Conservation (phyloP, 2,329 filamentous ascomycete species). For the Talaromyces sp. region DNA sequence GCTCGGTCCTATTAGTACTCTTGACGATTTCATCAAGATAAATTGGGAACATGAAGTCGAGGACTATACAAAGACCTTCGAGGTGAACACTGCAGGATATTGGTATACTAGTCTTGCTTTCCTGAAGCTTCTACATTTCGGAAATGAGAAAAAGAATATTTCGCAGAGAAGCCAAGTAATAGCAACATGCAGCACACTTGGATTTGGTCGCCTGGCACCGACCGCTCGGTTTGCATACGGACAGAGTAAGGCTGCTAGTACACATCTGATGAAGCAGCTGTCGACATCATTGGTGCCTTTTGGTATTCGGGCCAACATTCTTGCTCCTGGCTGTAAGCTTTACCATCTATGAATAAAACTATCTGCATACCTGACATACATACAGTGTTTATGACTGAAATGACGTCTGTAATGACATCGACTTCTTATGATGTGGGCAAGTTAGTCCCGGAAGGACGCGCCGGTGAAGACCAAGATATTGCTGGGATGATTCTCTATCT, state of each 20-base stretch:
- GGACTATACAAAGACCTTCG: constrained; percentile 24
- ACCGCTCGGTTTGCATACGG: constrained; percentile 21
- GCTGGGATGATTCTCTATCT: constrained; percentile 52
- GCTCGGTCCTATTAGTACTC: constrained; percentile 30
- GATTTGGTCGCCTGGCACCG: constrained; percentile 24
- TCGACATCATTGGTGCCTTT: constrained; percentile 18
- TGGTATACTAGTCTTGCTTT: constrained; percentile 35
- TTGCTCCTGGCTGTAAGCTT: constrained; percentile 24
- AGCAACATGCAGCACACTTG: constrained; percentile 22
- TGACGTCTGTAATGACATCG: constrained; percentile 9
- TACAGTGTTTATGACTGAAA: constrained; percentile 12
- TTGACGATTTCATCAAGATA: constrained; percentile 29
- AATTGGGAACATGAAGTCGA: constrained; percentile 29
- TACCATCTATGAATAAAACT: constrained; percentile 8
- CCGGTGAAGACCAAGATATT: constrained; percentile 45
- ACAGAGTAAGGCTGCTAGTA: constrained; percentile 25
- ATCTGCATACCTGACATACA: background rate
- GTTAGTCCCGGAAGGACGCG: background rate
- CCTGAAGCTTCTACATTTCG: constrained; percentile 33
- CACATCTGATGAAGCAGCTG: constrained; percentile 21
- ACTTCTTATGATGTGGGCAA: background rate
- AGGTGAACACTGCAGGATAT: constrained; percentile 31
- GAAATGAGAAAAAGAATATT: constrained; percentile 23
- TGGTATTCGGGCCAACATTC: constrained; percentile 25
- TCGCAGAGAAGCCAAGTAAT: constrained; percentile 26